phyloP scores from a whole-genome alignment of 495 filamentous ascomycete genomes.

The Aspergillus kassunensis region DNA sequence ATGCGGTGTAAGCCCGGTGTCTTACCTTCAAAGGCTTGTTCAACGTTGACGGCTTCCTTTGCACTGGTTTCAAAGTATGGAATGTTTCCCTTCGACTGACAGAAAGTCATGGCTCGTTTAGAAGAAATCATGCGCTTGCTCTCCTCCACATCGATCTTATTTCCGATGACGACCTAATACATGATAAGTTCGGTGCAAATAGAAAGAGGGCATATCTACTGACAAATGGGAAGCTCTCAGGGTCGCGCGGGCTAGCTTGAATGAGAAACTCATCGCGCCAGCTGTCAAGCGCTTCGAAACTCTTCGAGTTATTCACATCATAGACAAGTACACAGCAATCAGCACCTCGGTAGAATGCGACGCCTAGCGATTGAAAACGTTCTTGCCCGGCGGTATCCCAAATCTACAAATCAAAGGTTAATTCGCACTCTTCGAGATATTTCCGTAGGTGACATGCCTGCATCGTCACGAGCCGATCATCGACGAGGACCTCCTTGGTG shows the following conservation, averaged over 20 bases:
- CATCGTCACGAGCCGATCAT: slow-evolving; percentile 97
- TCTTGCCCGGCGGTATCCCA: slow-evolving; percentile 99
- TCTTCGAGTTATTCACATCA: slow-evolving; percentile 98
- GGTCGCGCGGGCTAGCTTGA: slow-evolving; percentile 92
- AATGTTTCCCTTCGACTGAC: slow-evolving; percentile 93
- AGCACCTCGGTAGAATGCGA: slow-evolving; percentile 96
- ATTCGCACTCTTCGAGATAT: background rate
- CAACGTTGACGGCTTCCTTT: slow-evolving; percentile 97
- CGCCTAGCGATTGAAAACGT: slow-evolving; percentile 93
- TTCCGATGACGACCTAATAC: slow-evolving; percentile 80
- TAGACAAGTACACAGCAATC: slow-evolving; percentile 99
- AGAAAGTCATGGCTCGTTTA: slow-evolving; percentile 95
- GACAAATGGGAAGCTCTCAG: slow-evolving; percentile 97
- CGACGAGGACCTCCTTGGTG: slow-evolving; percentile 95
- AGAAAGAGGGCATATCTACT: slow-evolving; percentile 27
- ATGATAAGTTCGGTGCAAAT: background rate
- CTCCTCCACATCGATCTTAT: slow-evolving; percentile 99
- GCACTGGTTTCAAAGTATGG: slow-evolving; percentile 99
- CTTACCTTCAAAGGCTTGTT: slow-evolving; percentile 96
- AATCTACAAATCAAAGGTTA: slow-evolving; percentile 54
- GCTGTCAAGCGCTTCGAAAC: slow-evolving; percentile 95
- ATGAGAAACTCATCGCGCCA: slow-evolving; percentile 99
- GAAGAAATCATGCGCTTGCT: slow-evolving; percentile 94
- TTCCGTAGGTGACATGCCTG: slow-evolving; percentile 59
- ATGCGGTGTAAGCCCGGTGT: background rate